These are phyloP conservation scores for Mortierella polycephala DNA, from an alignment of 371 early-diverging fungal genomes.

Conservation along the genomic window DNA sequence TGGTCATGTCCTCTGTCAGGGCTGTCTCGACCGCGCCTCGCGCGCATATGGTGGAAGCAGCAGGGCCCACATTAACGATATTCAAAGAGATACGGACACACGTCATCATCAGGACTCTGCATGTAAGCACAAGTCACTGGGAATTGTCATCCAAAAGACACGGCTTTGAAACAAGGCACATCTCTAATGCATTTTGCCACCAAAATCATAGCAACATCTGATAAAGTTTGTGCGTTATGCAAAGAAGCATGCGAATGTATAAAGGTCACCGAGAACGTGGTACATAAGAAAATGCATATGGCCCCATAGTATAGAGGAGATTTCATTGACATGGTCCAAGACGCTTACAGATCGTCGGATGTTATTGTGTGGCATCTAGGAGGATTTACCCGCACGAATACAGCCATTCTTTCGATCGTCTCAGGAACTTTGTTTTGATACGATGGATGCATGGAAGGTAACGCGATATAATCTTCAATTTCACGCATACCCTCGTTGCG, in stretches of 20 bases:
- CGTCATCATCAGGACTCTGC: too few relatives aligned
- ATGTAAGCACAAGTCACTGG: too few relatives aligned
- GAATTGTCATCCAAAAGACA: too few relatives aligned
- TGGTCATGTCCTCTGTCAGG: slow-evolving; percentile 40
- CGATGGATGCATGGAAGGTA: slow-evolving; percentile 36
- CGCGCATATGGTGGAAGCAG: not conserved
- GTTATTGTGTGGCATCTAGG: not conserved
- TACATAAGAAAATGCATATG: not conserved
- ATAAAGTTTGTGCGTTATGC: slow-evolving; percentile 25
- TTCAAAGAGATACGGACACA: not conserved
- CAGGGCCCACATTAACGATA: not conserved
- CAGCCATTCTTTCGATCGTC: slow-evolving; percentile 28
- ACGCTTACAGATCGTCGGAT: too few relatives aligned
- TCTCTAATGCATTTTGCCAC: slow-evolving; percentile 10
- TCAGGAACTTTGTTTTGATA: slow-evolving; percentile 11
- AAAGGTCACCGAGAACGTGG: slow-evolving; percentile 13
- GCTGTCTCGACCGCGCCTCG: slow-evolving; percentile 24
- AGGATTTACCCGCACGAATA: slow-evolving; percentile 25
- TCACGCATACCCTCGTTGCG: too few relatives aligned
- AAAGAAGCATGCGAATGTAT: slow-evolving; percentile 30
- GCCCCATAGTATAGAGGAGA: too few relatives aligned
- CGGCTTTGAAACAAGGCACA: too few relatives aligned
- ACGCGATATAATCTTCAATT: too few relatives aligned
- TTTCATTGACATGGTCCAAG: too few relatives aligned
- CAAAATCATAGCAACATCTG: slow-evolving; percentile 12